Conservation (phyloP, 257 asterid species). For the Solanum sejunctum region DNA sequence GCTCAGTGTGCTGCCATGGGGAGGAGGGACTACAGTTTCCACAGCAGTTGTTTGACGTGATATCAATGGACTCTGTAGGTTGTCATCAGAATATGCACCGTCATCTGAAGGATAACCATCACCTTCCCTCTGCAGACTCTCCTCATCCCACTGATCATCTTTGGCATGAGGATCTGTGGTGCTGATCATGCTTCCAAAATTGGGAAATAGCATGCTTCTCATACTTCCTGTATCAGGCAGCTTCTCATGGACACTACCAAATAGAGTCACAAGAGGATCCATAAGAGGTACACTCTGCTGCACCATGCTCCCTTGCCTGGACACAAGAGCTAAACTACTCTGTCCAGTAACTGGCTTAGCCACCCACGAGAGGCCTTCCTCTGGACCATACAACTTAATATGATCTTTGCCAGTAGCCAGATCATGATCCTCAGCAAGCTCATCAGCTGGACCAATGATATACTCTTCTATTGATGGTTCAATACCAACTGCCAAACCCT, state of each 20-base stretch:
- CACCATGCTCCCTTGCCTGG: conserved; percentile 59
- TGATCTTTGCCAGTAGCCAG: conserved; percentile 19
- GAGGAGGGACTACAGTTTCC: conserved; percentile 31
- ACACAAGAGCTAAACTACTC: conserved; percentile 42
- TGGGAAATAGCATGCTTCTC: conserved; percentile 81
- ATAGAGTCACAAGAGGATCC: conserved; percentile 77
- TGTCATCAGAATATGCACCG: conserved; percentile 34
- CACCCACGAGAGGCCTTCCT: conserved; percentile 64
- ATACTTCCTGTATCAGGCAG: conserved; percentile 54
- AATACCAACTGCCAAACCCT: conserved; percentile 57
- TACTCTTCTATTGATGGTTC: conserved; percentile 65
- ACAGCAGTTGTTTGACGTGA: conserved; percentile 60
- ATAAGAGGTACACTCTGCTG: conserved; percentile 37
- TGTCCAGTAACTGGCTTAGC: conserved; percentile 56
- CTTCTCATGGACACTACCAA: conserved; percentile 73
- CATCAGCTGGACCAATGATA: conserved; percentile 54
- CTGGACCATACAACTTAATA: conserved; percentile 62
- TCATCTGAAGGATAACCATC: conserved; percentile 32
- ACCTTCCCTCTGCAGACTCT: conserved; percentile 49
- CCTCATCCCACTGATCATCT: conserved; percentile 67
- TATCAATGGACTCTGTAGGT: conserved; percentile 57
- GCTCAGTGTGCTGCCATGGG: conserved; percentile 30
- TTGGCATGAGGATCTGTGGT: conserved; percentile 35
- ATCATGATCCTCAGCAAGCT: conserved; percentile 34
- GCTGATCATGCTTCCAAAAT: conserved; percentile 83